Evolutionary conservation across 768 basidiomycete species (phyloP), one percentile per base, ranked within the genome.

Genomic region (Mycena olivaceomarginata): DNA sequence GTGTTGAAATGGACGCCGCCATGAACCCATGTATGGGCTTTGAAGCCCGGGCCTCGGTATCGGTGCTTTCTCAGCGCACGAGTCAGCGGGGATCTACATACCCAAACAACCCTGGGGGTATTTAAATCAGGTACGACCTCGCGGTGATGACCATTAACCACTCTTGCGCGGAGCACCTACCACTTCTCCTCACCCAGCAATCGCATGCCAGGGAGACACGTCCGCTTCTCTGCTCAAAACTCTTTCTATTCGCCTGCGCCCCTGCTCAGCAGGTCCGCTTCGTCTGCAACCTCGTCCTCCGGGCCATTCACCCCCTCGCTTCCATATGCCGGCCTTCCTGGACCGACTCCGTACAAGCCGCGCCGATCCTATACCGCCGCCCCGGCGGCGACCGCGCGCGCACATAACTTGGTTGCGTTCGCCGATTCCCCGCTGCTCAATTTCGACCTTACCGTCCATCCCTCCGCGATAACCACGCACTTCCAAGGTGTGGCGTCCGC

Each of bases 201-300:
- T 1, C 64, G 51, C 53, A 75, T 75, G 74, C 74, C 74, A 60
- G 72, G 56, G 59, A 48, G 57, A 40, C 74, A 70, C 69, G 68
- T 70, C 63, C 74, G 64, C 25, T 70, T 75, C 41, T 46, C 68
- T 20, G 51, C 62, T 48, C 40, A 53, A n/a, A 65, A 75, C 69
- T 65, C 41, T 12, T 66, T 75, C 68, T 43, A 75, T 13, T 75
- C 74, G 37, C 74, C 74, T 37, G 45, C 66, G 18, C 72, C 72
- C 31, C 31, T 22, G 16, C 43, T 74, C 43, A 68, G 67, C 66
- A 53, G 20, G 25, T 59, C 56, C 11, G 15, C 9, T 13, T 75
- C 68, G 2, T 57, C 74, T 22, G 43, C 48, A 18, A 59, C 31
- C 1, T 65, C 74, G 43, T 60, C 68, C 63, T 43, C 63, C 2